These are phyloP conservation scores for Citrus australasica DNA, from an alignment of 345 rosid species.

Conservation along the genomic window DNA sequence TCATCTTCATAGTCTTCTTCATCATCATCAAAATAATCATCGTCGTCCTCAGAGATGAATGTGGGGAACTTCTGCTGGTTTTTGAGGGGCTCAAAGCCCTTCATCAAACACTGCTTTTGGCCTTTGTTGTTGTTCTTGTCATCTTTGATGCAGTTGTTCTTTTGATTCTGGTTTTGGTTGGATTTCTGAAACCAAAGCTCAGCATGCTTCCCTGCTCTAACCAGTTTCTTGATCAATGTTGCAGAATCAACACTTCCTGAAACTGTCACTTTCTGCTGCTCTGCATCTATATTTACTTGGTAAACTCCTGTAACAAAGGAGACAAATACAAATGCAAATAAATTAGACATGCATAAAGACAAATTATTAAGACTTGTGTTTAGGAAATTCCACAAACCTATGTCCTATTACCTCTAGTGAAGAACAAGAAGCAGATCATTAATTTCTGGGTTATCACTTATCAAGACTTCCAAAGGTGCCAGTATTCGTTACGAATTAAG, in stretches of 20 bases:
- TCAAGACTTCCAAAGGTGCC: too few relatives aligned
- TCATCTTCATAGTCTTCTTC: conserved; percentile 42
- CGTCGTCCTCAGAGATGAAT: conserved; percentile 42
- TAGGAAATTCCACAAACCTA: not conserved
- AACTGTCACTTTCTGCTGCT: conserved; percentile 72
- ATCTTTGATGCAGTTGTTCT: conserved; percentile 29
- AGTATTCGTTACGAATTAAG: not conserved
- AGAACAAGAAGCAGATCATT: not conserved
- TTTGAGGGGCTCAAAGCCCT: conserved; percentile 43
- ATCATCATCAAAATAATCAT: conserved; percentile 35
- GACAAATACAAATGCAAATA: not conserved
- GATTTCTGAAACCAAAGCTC: conserved; percentile 66
- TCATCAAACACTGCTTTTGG: conserved; percentile 45
- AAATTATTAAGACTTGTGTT: not conserved
- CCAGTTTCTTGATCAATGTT: conserved; percentile 65
- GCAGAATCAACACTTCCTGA: conserved; percentile 63
- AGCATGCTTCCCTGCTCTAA: conserved; percentile 70
- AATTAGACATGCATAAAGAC: not conserved
- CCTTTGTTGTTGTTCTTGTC: conserved; percentile 38
- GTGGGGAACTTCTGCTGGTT: conserved; percentile 39
- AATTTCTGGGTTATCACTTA: not conserved
- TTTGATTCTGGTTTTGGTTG: conserved; percentile 44
- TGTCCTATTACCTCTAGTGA: not conserved
- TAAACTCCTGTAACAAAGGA: conserved; percentile 51
- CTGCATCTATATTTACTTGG: conserved; percentile 63